Conservation (phyloP, 352 stramenopile species). For the Pythium biforme region DNA sequence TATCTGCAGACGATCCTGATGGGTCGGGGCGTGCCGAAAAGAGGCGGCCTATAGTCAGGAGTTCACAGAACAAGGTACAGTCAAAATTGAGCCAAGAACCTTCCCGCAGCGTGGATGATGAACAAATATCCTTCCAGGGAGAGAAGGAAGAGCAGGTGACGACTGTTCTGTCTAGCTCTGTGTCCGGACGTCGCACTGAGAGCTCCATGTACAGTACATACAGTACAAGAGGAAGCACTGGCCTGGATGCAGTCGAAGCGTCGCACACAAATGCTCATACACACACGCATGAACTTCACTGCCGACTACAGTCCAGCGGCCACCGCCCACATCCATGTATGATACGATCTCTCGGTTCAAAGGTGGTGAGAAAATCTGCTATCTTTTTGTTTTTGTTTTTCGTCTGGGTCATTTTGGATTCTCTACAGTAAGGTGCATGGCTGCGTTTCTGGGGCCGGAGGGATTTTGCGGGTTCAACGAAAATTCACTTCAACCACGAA, state of each 20-base stretch:
- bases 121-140: slow-evolving; percentile 1
- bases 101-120: slow-evolving; percentile 2
- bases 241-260: no score
- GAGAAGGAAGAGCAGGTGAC: neutral
- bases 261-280: neutral
- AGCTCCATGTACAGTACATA: no score
- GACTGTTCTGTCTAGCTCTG: slow-evolving; percentile 4
- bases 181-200: neutral
- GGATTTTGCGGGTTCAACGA: slow-evolving; percentile 1
- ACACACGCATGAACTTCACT: neutral
- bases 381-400: neutral
- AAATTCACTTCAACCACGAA: slow-evolving; percentile 16
- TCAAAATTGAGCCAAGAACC: slow-evolving; percentile 2
- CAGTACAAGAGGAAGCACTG: no score
- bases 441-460: slow-evolving; percentile 3
- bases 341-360: neutral
- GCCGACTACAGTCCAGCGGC: neutral
- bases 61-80: neutral
- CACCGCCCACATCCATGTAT: neutral
- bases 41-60: neutral
- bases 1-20: neutral
- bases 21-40: neutral
- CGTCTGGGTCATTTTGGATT: neutral
- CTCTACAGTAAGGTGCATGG: slow-evolving; percentile 4
- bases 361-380: neutral